Percentiles rank a stretch among this genome's conserved stretches.
Evolutionary conservation across 2,329 filamentous ascomycete genomes (phyloP).

Genomic region (Colletotrichum agaves): DNA sequence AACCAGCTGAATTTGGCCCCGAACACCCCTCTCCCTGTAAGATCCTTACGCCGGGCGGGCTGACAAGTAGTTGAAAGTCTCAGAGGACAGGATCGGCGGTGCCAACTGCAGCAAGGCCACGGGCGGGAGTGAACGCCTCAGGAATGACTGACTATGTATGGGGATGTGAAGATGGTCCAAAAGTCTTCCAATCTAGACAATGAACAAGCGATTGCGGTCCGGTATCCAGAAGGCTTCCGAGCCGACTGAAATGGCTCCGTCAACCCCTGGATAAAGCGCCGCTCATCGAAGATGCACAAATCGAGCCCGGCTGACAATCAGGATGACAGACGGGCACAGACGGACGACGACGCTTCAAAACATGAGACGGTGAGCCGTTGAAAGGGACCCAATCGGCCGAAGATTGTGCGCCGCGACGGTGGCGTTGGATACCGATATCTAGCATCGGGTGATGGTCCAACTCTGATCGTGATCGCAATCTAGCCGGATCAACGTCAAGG

Average conservation of each 20-base stretch:
- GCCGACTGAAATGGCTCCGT: not conserved
- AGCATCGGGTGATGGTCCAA: slow-evolving; percentile 15
- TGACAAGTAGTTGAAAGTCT: not conserved
- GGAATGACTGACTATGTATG: not conserved
- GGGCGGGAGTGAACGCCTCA: not conserved
- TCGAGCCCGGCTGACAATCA: not conserved
- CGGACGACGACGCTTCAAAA: slow-evolving; percentile 2
- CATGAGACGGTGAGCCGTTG: slow-evolving; percentile 18
- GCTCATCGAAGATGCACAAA: slow-evolving; percentile 5
- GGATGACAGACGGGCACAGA: not conserved
- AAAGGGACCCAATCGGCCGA: not conserved
- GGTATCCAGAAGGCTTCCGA: not conserved
- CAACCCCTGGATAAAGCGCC: not conserved
- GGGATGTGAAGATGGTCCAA: not conserved
- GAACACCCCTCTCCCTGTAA: slow-evolving; percentile 26
- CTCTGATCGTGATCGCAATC: slow-evolving; percentile 7
- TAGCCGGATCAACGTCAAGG: slow-evolving; percentile 9
- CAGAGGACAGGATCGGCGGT: slow-evolving; percentile 25
- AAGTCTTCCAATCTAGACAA: not conserved
- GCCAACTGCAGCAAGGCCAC: slow-evolving; percentile 3
- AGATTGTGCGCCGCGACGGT: not conserved
- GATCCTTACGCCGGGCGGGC: slow-evolving; percentile 4
- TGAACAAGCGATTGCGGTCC: not conserved
- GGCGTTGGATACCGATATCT: slow-evolving; percentile 7
- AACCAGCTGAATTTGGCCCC: not conserved